Percentiles rank a stretch among this genome's conserved stretches.
Evolutionary conservation across 345 rosid species (phyloP).

Genomic region (Carallia brachiata): DNA sequence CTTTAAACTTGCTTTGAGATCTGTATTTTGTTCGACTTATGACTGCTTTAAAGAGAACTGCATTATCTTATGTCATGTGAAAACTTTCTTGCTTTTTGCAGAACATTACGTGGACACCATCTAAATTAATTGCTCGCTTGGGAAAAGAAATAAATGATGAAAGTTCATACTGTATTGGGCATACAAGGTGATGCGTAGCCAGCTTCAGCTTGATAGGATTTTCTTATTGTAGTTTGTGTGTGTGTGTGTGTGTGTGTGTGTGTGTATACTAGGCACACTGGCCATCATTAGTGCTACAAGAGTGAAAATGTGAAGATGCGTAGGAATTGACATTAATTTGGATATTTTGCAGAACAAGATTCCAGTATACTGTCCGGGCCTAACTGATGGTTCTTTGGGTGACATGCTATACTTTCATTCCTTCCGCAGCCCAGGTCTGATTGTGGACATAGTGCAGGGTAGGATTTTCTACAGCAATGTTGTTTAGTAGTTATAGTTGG

Average conservation of each 20-base stretch:
- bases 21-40: neutral
- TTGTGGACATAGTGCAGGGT: slow-evolving; percentile 77
- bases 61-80: neutral
- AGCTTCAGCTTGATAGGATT: neutral
- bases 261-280: too few relatives aligned
- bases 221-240: neutral
- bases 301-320: neutral
- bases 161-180: slow-evolving; percentile 93
- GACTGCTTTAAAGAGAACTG: slow-evolving; percentile 1
- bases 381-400: slow-evolving; percentile 95
- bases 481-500: neutral
- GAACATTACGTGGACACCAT: slow-evolving; percentile 85
- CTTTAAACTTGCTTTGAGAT: neutral
- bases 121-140: slow-evolving; percentile 69
- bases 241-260: neutral
- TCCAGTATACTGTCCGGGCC: slow-evolving; percentile 90
- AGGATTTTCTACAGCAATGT: slow-evolving; percentile 5
- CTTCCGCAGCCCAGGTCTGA: slow-evolving; percentile 54
- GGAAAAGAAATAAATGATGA: slow-evolving; percentile 87
- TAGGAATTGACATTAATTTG: neutral
- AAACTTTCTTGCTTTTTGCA: slow-evolving; percentile 27
- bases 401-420: slow-evolving; percentile 96
- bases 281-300: neutral
- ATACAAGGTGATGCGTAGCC: slow-evolving; percentile 54
- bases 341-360: slow-evolving; percentile 63